Evolutionary conservation across 2,329 filamentous ascomycete genomes (phyloP).

Genomic region (Zasmidium angulare): DNA sequence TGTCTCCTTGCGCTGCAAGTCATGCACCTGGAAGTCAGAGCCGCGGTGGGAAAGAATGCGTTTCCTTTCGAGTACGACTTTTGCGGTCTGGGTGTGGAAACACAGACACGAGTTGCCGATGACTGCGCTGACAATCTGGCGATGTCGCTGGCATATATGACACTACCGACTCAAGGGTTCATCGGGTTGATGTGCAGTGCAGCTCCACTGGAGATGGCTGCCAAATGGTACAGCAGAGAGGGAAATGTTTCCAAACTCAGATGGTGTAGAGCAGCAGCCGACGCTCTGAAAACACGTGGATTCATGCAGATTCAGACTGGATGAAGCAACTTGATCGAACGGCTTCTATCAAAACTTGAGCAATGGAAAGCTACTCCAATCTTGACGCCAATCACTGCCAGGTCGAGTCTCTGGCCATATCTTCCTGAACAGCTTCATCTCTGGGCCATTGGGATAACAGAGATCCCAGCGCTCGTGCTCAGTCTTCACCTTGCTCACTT

Average conservation of each 20-base stretch:
- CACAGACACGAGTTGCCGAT: neutral
- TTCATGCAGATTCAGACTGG: neutral
- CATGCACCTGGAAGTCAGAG: constrained; percentile 5
- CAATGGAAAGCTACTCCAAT: neutral
- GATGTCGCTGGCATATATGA: constrained; percentile 12
- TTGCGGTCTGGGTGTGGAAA: neutral
- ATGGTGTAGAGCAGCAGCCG: constrained; percentile 6
- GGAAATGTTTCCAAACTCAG: constrained; percentile 2
- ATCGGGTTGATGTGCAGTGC: constrained; percentile 9
- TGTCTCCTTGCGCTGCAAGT: constrained; percentile 4
- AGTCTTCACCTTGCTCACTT: neutral
- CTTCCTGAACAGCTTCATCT: neutral
- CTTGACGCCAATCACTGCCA: neutral
- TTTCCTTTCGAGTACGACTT: constrained; percentile 5
- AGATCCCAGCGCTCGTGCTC: neutral
- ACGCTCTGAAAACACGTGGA: neutral
- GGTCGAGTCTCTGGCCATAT: neutral
- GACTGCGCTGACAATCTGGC: constrained; percentile 11
- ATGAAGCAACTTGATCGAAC: no score
- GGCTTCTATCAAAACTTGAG: neutral
- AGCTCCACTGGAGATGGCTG: constrained; percentile 8
- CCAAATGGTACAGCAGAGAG: constrained; percentile 7
- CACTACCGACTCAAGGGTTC: constrained; percentile 10
- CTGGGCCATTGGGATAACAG: neutral
- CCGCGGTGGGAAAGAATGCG: neutral